Base-by-base conservation (phyloP, 1,284 basidiomycete genomes). In the Sporisorium scitamineum region DNA sequence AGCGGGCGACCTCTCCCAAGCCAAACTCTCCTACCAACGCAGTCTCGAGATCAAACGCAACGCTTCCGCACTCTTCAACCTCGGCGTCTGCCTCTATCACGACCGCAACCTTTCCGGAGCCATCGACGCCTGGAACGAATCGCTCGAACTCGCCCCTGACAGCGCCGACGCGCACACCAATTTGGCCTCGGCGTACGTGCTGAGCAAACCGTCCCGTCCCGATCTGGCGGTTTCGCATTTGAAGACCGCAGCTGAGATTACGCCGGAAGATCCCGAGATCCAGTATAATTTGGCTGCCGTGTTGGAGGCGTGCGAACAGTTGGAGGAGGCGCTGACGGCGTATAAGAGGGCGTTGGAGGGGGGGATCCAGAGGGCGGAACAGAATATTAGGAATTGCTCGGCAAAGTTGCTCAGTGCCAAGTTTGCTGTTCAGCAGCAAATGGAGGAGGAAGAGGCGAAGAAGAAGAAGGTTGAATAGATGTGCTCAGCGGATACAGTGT, bases 141-240 rank as follows among this genome's bases (percentile, higher is more conserved):
- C 80, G 26, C 66, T 81, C 56, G 86, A 89, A 29, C 87, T 96
- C 52, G 91, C 94, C 73, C 95, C 94, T 11, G 90, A 91, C 55
- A 94, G 92, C 75, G 89, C 95, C 2, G 94, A 97, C 85, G 92
- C 94, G 22, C 94, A 97, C 86, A 96, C 94, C 29, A 97, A 95
- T 87, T 88, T 97, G 44, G 95, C 95, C 45, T 95, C 93, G 80
- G 95, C 95, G 71, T 97, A 97, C 87, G 93, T 97, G 82, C 91
- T 96, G 83, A 93, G 92, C 56, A 89, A 90, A 84, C 90, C 93
- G 55, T 90, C 93, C 63, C 89, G 94, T 81, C 93, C 95, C 60
- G 94, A 96, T 87, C 89, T 95, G 70, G 95, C 95, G 34, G 88
- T 96, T 76, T 91, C 93, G 85, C 77, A 83, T 79, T 52, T 37